phyloP scores from a whole-genome alignment of 2,329 filamentous ascomycete species.

The Macrophomina tecta region DNA sequence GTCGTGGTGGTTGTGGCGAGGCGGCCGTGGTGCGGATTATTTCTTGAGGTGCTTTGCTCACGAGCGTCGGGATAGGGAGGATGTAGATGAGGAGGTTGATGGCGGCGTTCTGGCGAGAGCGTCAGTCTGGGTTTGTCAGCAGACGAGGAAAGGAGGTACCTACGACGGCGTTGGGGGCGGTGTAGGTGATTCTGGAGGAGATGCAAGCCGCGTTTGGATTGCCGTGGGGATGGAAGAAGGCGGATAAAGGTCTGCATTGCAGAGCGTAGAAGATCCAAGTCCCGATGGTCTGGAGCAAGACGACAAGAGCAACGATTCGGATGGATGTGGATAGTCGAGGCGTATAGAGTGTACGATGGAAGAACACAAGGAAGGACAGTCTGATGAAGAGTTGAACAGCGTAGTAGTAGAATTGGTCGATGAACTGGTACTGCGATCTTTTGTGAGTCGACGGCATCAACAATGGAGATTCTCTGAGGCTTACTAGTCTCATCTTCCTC shows the following conservation, averaged over 20 bases:
- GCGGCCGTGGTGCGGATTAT: neutral
- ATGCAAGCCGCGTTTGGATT: constrained; percentile 18
- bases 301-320: neutral
- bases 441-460: neutral
- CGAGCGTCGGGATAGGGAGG: constrained; percentile 19
- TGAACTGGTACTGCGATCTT: constrained; percentile 6
- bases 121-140: neutral
- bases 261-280: constrained; percentile 11
- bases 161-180: constrained; percentile 9
- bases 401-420: constrained; percentile 23
- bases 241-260: constrained; percentile 20
- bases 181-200: neutral
- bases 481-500: constrained; percentile 4
- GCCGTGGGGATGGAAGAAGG: neutral
- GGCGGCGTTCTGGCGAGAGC: constrained; percentile 4
- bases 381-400: constrained; percentile 24
- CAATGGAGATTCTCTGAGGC: neutral
- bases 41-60: neutral
- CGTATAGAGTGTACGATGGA: neutral
- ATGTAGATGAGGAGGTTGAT: constrained; percentile 23
- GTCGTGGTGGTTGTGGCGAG: neutral
- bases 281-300: neutral
- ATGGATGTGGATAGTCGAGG: neutral
- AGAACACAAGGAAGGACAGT: constrained; percentile 21
- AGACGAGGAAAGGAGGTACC: neutral